Evolutionary conservation across 1,284 basidiomycete genomes (phyloP).

Genomic region (Earliella scabrosa): DNA sequence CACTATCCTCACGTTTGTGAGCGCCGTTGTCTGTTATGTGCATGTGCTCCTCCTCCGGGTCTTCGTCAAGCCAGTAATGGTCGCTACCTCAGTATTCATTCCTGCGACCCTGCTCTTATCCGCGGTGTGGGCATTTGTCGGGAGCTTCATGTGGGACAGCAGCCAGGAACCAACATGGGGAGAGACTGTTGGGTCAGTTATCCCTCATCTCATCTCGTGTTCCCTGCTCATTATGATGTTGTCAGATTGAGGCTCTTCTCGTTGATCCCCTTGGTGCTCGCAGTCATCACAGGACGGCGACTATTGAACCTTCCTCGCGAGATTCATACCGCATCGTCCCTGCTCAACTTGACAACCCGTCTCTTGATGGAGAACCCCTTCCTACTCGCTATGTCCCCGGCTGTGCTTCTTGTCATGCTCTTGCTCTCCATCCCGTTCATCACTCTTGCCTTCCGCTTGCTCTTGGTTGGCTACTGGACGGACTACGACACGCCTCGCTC

Average conservation of each 20-base stretch:
- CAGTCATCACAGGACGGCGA: conserved; percentile 72
- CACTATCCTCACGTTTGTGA: conserved; percentile 75
- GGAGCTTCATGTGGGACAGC: conserved; percentile 86
- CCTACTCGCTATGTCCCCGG: conserved; percentile 80
- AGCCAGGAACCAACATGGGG: conserved; percentile 75
- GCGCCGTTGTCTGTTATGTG: conserved; percentile 73
- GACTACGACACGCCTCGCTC: conserved; percentile 39
- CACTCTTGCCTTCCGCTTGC: conserved; percentile 80
- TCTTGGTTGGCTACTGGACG: conserved; percentile 72
- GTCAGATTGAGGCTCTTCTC: conserved; percentile 77
- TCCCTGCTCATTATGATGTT: conserved; percentile 4
- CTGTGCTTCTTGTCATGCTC: conserved; percentile 75
- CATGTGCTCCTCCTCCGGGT: conserved; percentile 80
- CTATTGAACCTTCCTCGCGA: conserved; percentile 70
- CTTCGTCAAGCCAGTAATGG: conserved; percentile 83
- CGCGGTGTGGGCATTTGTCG: conserved; percentile 87
- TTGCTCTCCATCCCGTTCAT: conserved; percentile 85
- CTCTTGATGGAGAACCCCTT: conserved; percentile 83
- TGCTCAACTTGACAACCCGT: conserved; percentile 81
- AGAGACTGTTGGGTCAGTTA: conserved; percentile 77
- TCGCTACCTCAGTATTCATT: conserved; percentile 79
- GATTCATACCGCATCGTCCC: conserved; percentile 73
- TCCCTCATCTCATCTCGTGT: background rate
- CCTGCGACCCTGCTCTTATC: conserved; percentile 83
- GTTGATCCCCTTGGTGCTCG: conserved; percentile 72